Evolutionary conservation across 306 rosid species (phyloP), one percentile per base, ranked within the genome.

Genomic region (Coriaria nepalensis): DNA sequence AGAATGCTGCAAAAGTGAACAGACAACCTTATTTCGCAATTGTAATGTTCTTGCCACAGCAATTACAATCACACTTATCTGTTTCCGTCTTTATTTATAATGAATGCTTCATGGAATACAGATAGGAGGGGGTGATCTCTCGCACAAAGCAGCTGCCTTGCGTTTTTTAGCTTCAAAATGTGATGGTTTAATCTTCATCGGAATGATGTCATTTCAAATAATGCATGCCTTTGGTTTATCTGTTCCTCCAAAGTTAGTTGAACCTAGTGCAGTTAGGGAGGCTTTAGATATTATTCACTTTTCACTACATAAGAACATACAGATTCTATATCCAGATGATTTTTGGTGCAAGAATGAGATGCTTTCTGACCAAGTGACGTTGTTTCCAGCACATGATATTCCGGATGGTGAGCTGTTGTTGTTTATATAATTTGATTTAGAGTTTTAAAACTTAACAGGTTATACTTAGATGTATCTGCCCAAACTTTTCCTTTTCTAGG

Each of bases 201-300:
- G 97, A 59, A 71, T 71, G 83, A 90, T 81, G 84, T 65, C 93
- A 55, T 81, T 90, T 65, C 97, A 81, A 76, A 66, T 90, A 73
- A 90, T 90, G 87, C 72, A 73, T 44, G 87, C 82, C 49, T 64
- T 81, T 55, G 82, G 84, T 35, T 49, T 81, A 45, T 55, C 80
- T 8, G 68, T 84, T 68, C 88, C 93, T 55, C 50, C 13, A 53
- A 43, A 59, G 48, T 68, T 77, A 58, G 59, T 75, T 57, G 94
- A 81, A 15, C 75, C 5, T 11, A 69, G 77, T 52, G 70, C 73
- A 44, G 40, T 63, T 34, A 57, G 55, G 48, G 74, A 71, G 62
- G 87, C 92, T 67, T 59, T 56, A 49, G 64, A 84, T 34, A 44
- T 81, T 37, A 64, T 79, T 50, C 80, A 55, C 62, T 69, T 67